Conservation (phyloP, 176 grass and related monocot genomes). For the Ananas comosus region DNA sequence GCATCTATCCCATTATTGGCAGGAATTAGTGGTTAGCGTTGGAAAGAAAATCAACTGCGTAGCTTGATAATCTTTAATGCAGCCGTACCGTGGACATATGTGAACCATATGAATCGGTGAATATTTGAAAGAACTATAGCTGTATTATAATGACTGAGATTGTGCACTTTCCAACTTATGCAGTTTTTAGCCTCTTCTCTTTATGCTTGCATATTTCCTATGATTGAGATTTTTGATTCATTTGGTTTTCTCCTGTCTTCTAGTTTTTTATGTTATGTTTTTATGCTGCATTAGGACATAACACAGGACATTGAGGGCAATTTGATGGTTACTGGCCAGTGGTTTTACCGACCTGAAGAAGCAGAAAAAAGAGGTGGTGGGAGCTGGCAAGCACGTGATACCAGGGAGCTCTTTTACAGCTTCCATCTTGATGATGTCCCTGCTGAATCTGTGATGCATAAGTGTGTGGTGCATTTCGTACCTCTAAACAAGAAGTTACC, state of each 20-base stretch:
- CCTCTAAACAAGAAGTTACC: slow-evolving; percentile 73
- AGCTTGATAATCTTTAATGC: too few species aligned
- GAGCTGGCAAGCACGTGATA: slow-evolving; percentile 68
- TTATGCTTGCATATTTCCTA: too few species aligned
- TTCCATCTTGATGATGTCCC: slow-evolving; percentile 87
- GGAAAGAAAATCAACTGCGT: too few species aligned
- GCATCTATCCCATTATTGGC: too few species aligned
- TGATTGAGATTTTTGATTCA: too few species aligned
- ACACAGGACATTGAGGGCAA: slow-evolving; percentile 49
- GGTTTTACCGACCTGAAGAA: slow-evolving; percentile 99
- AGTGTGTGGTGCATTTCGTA: slow-evolving; percentile 91
- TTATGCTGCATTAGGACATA: slow-evolving; percentile 49
- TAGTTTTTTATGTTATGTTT: slow-evolving; percentile 12
- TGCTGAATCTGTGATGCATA: slow-evolving; percentile 97
- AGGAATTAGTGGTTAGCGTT: too few species aligned
- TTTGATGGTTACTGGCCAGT: slow-evolving; percentile 76
- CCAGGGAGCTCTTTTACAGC: slow-evolving; percentile 90
- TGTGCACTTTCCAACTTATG: too few species aligned
- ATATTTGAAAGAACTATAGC: too few species aligned
- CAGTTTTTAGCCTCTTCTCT: too few species aligned
- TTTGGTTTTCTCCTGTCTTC: not conserved
- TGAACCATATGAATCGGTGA: too few species aligned
- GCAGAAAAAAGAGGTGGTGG: slow-evolving; percentile 87
- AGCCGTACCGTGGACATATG: too few species aligned
- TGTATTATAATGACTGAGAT: too few species aligned